Conservation (phyloP, 345 rosid genomes). For the Eutrema heterophyllum region DNA sequence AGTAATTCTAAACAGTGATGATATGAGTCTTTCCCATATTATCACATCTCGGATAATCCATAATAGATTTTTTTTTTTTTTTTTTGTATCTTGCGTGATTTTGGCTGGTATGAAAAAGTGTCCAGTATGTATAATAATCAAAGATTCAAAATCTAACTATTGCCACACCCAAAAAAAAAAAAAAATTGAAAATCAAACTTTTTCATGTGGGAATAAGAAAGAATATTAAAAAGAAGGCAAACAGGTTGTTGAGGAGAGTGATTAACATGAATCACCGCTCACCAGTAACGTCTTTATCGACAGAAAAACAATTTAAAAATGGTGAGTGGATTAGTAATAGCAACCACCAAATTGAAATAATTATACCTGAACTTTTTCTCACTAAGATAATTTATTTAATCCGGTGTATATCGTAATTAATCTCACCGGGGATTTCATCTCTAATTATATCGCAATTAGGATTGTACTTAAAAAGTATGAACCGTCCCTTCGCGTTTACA, state of each 20-base stretch:
- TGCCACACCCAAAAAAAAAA: neutral
- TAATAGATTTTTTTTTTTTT: neutral
- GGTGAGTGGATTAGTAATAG: slow-evolving; percentile 29
- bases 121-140: neutral
- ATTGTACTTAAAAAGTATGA: no score
- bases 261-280: slow-evolving; percentile 33
- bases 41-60: no score
- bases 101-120: slow-evolving; percentile 2
- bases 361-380: neutral
- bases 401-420: neutral
- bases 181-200: neutral
- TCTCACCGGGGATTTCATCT: neutral
- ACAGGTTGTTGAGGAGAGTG: slow-evolving; percentile 23
- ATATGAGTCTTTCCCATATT: no score
- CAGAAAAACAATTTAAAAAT: slow-evolving; percentile 2
- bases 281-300: slow-evolving; percentile 32
- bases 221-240: slow-evolving; percentile 30
- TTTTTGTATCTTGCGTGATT: neutral
- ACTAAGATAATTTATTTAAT: neutral
- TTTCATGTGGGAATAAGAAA: slow-evolving; percentile 27
- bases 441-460: no score
- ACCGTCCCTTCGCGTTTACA: no score
- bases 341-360: slow-evolving; percentile 17
- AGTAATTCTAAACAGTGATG: neutral
- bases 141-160: neutral